These are phyloP conservation scores for Colletotrichum sansevieriae DNA, from an alignment of 2,329 filamentous ascomycete species.

Conservation along the genomic window DNA sequence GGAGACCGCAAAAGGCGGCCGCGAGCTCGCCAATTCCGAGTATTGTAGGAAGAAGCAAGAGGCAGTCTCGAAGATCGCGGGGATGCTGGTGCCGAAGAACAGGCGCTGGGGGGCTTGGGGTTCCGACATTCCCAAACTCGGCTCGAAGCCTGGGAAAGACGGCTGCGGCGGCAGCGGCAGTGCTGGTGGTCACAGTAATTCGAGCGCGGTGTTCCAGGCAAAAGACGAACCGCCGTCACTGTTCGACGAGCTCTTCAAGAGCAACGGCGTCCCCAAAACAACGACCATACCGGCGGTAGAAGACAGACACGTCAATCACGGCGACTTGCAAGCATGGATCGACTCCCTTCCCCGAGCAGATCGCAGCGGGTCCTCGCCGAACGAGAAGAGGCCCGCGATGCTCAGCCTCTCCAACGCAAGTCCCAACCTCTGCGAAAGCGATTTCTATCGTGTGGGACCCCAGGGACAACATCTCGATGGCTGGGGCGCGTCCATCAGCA, in stretches of 20 bases:
- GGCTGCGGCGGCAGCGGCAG: not conserved
- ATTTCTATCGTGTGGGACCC: constrained; percentile 77
- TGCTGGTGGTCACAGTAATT: no score
- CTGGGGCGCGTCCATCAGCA: constrained; percentile 74
- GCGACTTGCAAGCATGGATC: constrained; percentile 39
- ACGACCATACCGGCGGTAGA: not conserved
- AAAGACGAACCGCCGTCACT: constrained; percentile 9
- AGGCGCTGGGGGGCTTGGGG: not conserved
- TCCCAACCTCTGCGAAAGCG: constrained; percentile 71
- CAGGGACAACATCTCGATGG: constrained; percentile 74
- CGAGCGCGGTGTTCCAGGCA: not conserved
- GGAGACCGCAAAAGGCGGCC: not conserved
- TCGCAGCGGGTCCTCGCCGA: not conserved
- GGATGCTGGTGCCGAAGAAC: constrained; percentile 11
- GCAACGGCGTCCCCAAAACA: not conserved
- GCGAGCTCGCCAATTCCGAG: not conserved
- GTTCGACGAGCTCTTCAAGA: constrained; percentile 35
- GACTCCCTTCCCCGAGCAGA: constrained; percentile 30
- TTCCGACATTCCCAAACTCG: not conserved
- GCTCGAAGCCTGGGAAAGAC: not conserved
- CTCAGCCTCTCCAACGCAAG: constrained; percentile 72
- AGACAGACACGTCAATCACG: constrained; percentile 25
- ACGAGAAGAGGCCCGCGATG: constrained; percentile 47
- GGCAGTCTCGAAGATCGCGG: not conserved
- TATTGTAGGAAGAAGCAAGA: constrained; percentile 2